These are phyloP conservation scores for Aspergillus jensenii DNA, from an alignment of 2,329 filamentous ascomycete genomes.

Conservation along the genomic window DNA sequence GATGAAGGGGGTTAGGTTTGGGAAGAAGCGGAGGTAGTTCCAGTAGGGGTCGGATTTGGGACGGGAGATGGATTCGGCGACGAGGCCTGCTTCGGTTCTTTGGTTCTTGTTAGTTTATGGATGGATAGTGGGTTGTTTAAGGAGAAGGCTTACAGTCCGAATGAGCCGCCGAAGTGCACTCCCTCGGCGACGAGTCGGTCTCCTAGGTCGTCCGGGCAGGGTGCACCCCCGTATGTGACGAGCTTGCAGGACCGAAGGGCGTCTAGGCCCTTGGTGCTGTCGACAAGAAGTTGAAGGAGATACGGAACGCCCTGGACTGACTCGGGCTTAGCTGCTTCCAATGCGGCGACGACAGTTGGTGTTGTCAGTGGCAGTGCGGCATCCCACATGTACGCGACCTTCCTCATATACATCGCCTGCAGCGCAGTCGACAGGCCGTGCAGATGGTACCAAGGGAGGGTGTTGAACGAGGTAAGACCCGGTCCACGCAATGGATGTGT, in stretches of 20 bases:
- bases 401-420: conserved; percentile 47
- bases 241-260: conserved; percentile 38
- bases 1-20: conserved; percentile 37
- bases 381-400: conserved; percentile 44
- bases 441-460: conserved; percentile 47
- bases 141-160: conserved; percentile 37
- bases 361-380: conserved; percentile 41
- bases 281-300: conserved; percentile 41
- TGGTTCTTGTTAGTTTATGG: background rate
- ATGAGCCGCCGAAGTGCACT: conserved; percentile 40
- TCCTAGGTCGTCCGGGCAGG: conserved; percentile 45
- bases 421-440: conserved; percentile 44
- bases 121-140: background rate
- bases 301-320: conserved; percentile 46
- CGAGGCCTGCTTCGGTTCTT: conserved; percentile 46
- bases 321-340: conserved; percentile 39
- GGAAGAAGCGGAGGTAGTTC: conserved; percentile 44
- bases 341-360: conserved; percentile 33
- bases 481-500: conserved; percentile 36
- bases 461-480: conserved; percentile 43
- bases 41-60: conserved; percentile 41
- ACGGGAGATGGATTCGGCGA: conserved; percentile 44
- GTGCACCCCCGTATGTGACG: conserved; percentile 43
- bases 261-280: conserved; percentile 36
- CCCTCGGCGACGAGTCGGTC: conserved; percentile 38